Percentiles rank a stretch among this genome's conserved stretches.
phyloP scores from a whole-genome alignment of 345 rosid genomes.

The Trapa bicornis region DNA sequence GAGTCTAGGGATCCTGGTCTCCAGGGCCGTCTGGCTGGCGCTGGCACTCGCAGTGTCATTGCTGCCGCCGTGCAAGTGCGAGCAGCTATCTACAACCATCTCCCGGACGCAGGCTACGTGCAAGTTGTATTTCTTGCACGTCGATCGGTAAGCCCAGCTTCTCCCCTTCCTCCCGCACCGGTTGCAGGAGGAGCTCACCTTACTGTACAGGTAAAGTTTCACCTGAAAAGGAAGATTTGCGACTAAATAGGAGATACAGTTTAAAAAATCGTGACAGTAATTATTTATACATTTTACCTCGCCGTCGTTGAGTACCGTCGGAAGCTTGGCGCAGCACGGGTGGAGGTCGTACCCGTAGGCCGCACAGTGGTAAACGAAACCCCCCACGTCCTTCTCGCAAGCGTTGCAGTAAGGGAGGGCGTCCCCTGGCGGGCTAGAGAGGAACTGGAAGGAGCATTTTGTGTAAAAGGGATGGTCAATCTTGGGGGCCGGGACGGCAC shows the following conservation, averaged over 20 bases:
- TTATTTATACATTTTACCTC: slow-evolving; percentile 14
- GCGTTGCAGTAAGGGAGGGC: slow-evolving; percentile 64
- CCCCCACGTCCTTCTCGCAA: slow-evolving; percentile 56
- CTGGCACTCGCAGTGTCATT: background rate
- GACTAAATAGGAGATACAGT: background rate
- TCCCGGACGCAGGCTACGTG: slow-evolving; percentile 91
- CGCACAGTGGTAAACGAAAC: slow-evolving; percentile 72
- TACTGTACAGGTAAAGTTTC: slow-evolving; percentile 44
- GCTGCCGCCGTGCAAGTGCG: slow-evolving; percentile 37
- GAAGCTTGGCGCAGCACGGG: slow-evolving; percentile 85
- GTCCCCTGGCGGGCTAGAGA: slow-evolving; percentile 48
- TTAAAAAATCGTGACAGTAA: background rate
- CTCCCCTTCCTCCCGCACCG: slow-evolving; percentile 77
- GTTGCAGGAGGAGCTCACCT: slow-evolving; percentile 60
- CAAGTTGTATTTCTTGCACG: slow-evolving; percentile 72
- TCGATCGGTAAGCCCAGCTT: slow-evolving; percentile 87
- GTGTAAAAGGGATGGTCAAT: slow-evolving; percentile 70
- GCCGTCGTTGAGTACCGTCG: slow-evolving; percentile 68
- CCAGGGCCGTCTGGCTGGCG: slow-evolving; percentile 19
- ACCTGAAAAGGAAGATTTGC: background rate
- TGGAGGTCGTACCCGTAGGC: slow-evolving; percentile 84
- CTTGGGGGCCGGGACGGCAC: slow-evolving; percentile 44
- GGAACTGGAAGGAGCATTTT: slow-evolving; percentile 73
- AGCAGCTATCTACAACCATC: slow-evolving; percentile 82
- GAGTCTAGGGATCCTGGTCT: slow-evolving; percentile 40